Evolutionary conservation across 2,329 filamentous ascomycete genomes (phyloP).

Genomic region (Chaetomiaceae sp.): DNA sequence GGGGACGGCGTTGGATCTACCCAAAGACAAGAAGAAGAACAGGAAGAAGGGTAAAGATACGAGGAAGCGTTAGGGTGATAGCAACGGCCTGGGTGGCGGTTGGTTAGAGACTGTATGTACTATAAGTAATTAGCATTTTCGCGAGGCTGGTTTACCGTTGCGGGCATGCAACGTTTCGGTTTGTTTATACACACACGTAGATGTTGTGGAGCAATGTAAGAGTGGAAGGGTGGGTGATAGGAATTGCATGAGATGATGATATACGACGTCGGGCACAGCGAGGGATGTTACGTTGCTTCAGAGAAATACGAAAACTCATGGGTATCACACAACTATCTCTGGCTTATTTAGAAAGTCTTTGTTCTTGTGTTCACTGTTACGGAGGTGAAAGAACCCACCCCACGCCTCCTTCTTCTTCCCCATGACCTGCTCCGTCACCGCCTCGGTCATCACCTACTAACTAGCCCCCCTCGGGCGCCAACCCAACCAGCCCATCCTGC

Average conservation of each 20-base stretch:
- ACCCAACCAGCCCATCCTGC: background rate
- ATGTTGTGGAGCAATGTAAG: too few species aligned
- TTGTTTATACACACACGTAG: too few species aligned
- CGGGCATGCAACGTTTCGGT: background rate
- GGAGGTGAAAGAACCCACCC: background rate
- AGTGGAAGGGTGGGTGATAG: too few species aligned
- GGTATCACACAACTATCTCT: background rate
- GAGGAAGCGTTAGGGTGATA: slow-evolving; percentile 46
- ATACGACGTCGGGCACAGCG: too few species aligned
- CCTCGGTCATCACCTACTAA: background rate
- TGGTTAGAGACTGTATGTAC: background rate
- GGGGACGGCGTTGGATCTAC: slow-evolving; percentile 57
- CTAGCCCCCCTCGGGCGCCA: background rate
- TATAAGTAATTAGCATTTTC: slow-evolving; percentile 2
- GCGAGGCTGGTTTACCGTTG: background rate
- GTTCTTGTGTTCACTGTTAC: too few species aligned
- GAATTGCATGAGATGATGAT: too few species aligned
- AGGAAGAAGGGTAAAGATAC: slow-evolving; percentile 57
- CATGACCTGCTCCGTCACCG: background rate
- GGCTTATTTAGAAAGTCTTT: too few species aligned
- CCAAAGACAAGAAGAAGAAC: slow-evolving; percentile 60
- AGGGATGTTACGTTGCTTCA: too few species aligned
- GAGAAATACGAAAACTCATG: too few species aligned
- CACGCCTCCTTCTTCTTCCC: background rate
- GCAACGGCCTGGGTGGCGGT: background rate